Percentiles rank a stretch among this genome's conserved stretches.
Evolutionary conservation across 1,139 yeast genomes (phyloP).

Genomic region (Debaryomycetaceae sp.): DNA sequence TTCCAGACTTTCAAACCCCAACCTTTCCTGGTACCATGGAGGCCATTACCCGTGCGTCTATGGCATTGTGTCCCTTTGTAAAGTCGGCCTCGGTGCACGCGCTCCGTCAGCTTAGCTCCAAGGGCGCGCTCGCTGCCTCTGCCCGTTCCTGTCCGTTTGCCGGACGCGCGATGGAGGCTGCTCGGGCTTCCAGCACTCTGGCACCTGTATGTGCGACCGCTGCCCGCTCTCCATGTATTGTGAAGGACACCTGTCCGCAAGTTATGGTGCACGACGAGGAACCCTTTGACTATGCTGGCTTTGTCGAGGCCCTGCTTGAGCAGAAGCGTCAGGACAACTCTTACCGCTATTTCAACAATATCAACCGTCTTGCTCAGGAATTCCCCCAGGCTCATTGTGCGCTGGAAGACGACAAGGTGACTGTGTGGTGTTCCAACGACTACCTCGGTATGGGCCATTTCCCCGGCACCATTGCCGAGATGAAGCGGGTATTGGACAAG

Average conservation of each 20-base stretch:
- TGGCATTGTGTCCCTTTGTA: conserved; percentile 79
- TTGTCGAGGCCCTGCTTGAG: conserved; percentile 50
- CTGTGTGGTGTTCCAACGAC: conserved; percentile 98
- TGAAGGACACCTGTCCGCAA: conserved; percentile 5
- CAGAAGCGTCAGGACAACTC: conserved; percentile 82
- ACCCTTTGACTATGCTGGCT: conserved; percentile 53
- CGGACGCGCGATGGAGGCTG: conserved; percentile 56
- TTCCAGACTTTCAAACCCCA: too few species aligned
- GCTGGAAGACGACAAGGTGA: conserved; percentile 67
- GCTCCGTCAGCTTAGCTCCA: conserved; percentile 39
- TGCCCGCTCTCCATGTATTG: conserved; percentile 2
- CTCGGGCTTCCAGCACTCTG: conserved; percentile 38
- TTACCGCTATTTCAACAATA: conserved; percentile 91
- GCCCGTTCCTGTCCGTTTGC: conserved; percentile 83
- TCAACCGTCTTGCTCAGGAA: conserved; percentile 87
- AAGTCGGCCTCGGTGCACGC: conserved; percentile 56
- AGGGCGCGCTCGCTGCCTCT: conserved; percentile 41
- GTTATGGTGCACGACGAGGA: conserved; percentile 5
- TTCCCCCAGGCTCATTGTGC: conserved; percentile 88
- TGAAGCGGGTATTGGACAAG: conserved; percentile 72
- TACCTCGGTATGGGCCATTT: conserved; percentile 92
- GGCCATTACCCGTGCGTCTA: conserved; percentile 64
- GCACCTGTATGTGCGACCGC: conserved; percentile 43
- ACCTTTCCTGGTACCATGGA: too few species aligned
- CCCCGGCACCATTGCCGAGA: conserved; percentile 56